Percentiles rank a stretch among this genome's conserved stretches.
Evolutionary conservation across 352 stramenopile species (phyloP).

Genomic region (Phytophthora constricta): DNA sequence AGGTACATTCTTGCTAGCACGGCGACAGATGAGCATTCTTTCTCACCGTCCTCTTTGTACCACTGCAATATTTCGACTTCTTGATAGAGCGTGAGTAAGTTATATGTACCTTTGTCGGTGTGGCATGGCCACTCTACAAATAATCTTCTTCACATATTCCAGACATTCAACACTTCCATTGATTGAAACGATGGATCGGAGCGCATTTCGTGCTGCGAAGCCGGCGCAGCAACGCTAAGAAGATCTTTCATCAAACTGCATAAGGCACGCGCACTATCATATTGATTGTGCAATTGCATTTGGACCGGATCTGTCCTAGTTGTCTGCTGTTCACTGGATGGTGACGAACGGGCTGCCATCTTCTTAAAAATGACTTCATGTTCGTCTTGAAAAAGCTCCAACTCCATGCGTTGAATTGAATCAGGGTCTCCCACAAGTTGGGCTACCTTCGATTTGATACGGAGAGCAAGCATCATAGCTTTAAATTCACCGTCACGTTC

Average conservation of each 20-base stretch:
- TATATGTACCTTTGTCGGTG: neutral
- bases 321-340: too few relatives aligned
- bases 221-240: neutral
- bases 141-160: constrained; percentile 3
- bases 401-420: neutral
- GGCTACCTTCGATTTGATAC: neutral
- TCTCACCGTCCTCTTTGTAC: neutral
- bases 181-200: too few relatives aligned
- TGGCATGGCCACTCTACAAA: neutral
- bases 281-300: neutral
- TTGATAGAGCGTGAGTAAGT: neutral
- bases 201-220: neutral
- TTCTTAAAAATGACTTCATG: neutral
- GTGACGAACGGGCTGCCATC: too few relatives aligned
- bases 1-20: constrained; percentile 4
- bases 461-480: too few relatives aligned
- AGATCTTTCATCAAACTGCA: neutral
- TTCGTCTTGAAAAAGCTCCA: neutral
- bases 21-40: neutral
- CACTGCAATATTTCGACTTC: neutral
- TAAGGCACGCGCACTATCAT: neutral
- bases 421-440: neutral
- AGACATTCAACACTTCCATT: neutral
- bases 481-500: too few relatives aligned
- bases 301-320: too few relatives aligned